Conservation (phyloP, 805 yeast species). For the Lachancea waltii region DNA sequence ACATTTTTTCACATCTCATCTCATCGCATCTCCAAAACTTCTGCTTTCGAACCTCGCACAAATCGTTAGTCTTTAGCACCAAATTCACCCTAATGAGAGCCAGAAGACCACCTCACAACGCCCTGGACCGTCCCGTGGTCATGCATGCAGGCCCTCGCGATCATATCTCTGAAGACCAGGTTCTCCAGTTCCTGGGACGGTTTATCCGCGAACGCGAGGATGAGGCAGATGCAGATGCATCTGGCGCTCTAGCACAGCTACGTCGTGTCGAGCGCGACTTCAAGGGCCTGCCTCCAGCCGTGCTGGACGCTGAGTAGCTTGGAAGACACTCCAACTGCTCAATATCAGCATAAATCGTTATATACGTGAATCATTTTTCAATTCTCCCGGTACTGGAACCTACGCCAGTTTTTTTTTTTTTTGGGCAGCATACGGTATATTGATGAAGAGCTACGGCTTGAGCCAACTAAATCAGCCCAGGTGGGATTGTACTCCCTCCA, state of each 20-base stretch:
- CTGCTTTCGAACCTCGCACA: too few relatives aligned
- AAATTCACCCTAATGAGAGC: constrained; percentile 15
- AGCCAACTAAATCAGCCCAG: too few relatives aligned
- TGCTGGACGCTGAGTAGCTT: constrained; percentile 9
- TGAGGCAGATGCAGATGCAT: constrained; percentile 10
- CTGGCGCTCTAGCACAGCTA: constrained; percentile 45
- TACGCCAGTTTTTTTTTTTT: too few relatives aligned
- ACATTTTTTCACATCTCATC: constrained; percentile 3
- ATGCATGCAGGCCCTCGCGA: constrained; percentile 22
- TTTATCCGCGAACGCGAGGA: constrained; percentile 27
- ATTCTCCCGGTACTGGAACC: too few relatives aligned
- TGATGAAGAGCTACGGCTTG: too few relatives aligned
- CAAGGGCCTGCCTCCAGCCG: constrained; percentile 68
- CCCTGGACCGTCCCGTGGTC: constrained; percentile 27
- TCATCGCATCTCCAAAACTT: not conserved
- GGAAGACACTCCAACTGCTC: not conserved
- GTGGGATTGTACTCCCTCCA: too few relatives aligned
- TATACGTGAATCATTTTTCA: too few relatives aligned
- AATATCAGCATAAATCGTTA: not conserved
- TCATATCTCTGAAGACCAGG: constrained; percentile 22
- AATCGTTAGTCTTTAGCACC: not conserved
- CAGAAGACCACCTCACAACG: constrained; percentile 20
- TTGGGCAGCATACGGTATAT: too few relatives aligned
- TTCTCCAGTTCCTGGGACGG: constrained; percentile 22
- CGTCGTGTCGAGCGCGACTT: constrained; percentile 70